Conservation (phyloP, 2,329 filamentous ascomycete genomes). For the Pseudogymnoascus verrucosus region DNA sequence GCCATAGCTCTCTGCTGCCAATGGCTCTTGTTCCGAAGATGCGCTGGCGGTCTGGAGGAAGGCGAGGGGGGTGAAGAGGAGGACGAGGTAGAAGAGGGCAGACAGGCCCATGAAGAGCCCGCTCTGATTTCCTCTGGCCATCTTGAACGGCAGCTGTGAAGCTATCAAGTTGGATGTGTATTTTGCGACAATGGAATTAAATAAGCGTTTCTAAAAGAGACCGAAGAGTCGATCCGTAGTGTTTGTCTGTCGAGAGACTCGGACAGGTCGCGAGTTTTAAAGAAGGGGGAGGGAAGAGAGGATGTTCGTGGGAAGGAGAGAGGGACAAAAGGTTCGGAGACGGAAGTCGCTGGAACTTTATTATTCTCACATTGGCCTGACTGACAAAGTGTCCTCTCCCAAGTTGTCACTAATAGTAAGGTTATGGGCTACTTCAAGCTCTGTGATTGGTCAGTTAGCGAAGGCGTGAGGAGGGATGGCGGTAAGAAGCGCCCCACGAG, state of each 20-base stretch:
- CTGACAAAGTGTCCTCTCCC: slow-evolving; percentile 8
- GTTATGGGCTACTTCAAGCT: slow-evolving; percentile 5
- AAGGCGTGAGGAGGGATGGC: not conserved
- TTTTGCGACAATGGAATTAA: not conserved
- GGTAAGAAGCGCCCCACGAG: slow-evolving; percentile 4
- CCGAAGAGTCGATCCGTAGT: not conserved
- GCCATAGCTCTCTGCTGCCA: slow-evolving; percentile 65
- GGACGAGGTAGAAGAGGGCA: slow-evolving; percentile 82
- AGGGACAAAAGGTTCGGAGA: slow-evolving; percentile 12
- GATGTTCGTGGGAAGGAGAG: slow-evolving; percentile 9
- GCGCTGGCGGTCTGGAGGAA: slow-evolving; percentile 71
- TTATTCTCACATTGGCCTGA: slow-evolving; percentile 9
- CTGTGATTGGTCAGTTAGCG: slow-evolving; percentile 3
- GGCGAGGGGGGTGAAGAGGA: slow-evolving; percentile 80
- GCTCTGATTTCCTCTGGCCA: slow-evolving; percentile 56
- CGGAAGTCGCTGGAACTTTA: slow-evolving; percentile 16
- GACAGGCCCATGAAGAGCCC: slow-evolving; percentile 74
- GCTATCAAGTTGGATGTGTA: not conserved
- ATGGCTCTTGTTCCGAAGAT: slow-evolving; percentile 56
- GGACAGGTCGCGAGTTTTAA: slow-evolving; percentile 1
- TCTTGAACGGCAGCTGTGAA: slow-evolving; percentile 29
- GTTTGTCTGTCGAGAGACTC: slow-evolving; percentile 5
- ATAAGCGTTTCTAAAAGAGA: slow-evolving; percentile 4
- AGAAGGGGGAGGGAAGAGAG: slow-evolving; percentile 11
- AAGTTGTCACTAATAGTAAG: slow-evolving; percentile 8